Percentiles rank a stretch among this genome's conserved stretches.
Evolutionary conservation across 2,329 filamentous ascomycete genomes (phyloP).

Genomic region (Calonectria crousiana): DNA sequence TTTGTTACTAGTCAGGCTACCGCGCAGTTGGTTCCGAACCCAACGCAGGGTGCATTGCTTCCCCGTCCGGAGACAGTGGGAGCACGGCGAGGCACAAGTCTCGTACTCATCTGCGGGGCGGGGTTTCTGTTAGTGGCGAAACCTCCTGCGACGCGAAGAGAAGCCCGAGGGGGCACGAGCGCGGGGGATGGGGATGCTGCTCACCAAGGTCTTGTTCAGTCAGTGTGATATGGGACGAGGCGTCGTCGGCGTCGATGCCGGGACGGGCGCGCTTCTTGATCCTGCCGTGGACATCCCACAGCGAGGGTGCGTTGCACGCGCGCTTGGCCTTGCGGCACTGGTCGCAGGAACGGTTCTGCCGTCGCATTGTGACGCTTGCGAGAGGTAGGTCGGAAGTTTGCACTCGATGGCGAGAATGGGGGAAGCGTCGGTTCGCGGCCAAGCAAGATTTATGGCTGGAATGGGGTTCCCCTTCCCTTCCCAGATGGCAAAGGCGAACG

Average conservation of each 20-base stretch:
- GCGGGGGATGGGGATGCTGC: conserved; percentile 10
- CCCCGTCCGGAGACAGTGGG: conserved; percentile 42
- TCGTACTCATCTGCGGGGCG: conserved; percentile 39
- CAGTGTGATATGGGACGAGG: conserved; percentile 30
- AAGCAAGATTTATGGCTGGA: conserved; percentile 9
- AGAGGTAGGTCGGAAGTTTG: conserved; percentile 2
- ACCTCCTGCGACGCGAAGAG: conserved; percentile 14
- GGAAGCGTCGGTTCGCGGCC: background rate
- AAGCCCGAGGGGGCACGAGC: background rate
- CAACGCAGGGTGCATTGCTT: conserved; percentile 44
- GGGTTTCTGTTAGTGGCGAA: conserved; percentile 13
- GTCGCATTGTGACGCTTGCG: conserved; percentile 34
- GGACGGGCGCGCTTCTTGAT: conserved; percentile 32
- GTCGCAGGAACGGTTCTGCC: conserved; percentile 44
- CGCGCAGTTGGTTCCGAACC: conserved; percentile 42
- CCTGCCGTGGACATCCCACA: conserved; percentile 44
- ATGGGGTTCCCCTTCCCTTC: background rate
- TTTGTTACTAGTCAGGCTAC: conserved; percentile 30
- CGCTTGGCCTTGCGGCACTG: conserved; percentile 45
- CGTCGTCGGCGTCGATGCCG: conserved; percentile 19
- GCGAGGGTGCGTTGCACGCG: conserved; percentile 42
- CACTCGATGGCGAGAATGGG: background rate
- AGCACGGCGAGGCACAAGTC: conserved; percentile 40
- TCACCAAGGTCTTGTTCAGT: conserved; percentile 42
- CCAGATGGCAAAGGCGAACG: background rate